Evolutionary conservation across 2,329 filamentous ascomycete genomes (phyloP), one percentile per base, ranked within the genome.

Genomic region (Aspergillus pseudoterreus): DNA sequence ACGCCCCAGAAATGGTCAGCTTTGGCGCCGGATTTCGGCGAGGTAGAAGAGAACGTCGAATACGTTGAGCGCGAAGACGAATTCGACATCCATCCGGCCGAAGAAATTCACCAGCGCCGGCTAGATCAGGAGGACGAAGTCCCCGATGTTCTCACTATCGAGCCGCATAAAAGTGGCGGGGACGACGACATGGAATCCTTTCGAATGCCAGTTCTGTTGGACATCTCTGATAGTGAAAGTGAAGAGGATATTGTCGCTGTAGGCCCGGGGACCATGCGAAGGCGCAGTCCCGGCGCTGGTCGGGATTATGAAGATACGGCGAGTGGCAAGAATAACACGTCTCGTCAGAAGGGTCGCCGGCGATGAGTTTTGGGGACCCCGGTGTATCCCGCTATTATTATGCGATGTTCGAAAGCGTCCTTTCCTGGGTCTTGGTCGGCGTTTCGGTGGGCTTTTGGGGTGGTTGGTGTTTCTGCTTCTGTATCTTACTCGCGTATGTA

Each of bases 1-100:
- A 94, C 90, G 49, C 92, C 94, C 9, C 95, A 99, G 67, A 88
- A 94, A 63, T 99, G 94, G 95, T 96, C 92, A 14, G 92, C 94
- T 1, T 80, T 99, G 27, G 95, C 95, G 5, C 94, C 94, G 0
- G 95, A 99, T 71, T 99, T 99, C 71, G 88, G 86, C 38, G 94
- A 99, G 71, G 91, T 99, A 12, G 94, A 99, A 72, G 94, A 99
- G 72, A 99, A 99, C 62, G 91, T 96, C 19, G 90, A 97, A 69
- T 99, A 99, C 67, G 83, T 95, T 39, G 94, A 99, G 71, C 83
- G 84, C 50, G 94, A 99, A 72, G 94, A 99, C 68, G 94, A 99
- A 67, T 99, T 99, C 63, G 95, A 99, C 70, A 95, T 97, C 51
- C 94, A 97, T 67, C 91, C 91, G 0, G 87, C 92, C 52, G 92